Percentiles rank a stretch among this genome's conserved stretches.
phyloP scores from a whole-genome alignment of 1,139 yeast genomes.

The Taiozyma onychis region DNA sequence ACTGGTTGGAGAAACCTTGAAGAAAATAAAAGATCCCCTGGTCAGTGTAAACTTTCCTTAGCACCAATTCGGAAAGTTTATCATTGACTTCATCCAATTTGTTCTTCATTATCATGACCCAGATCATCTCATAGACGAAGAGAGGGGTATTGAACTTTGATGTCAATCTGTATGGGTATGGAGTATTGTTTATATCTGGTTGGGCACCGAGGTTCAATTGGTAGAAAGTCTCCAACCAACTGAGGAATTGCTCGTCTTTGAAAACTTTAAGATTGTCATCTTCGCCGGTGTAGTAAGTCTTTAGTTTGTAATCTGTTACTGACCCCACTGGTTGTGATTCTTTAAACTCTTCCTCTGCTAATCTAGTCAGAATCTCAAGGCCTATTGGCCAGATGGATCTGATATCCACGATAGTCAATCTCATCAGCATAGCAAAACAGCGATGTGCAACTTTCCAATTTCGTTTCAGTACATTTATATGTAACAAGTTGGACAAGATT shows the following conservation, averaged over 20 bases:
- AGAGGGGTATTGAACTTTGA: constrained; percentile 10
- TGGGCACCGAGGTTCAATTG: neutral
- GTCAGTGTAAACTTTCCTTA: constrained; percentile 12
- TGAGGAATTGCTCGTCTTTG: constrained; percentile 20
- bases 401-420: constrained; percentile 45
- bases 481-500: constrained; percentile 18
- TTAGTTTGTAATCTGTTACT: constrained; percentile 8
- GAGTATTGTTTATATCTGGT: neutral
- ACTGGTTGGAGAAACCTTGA: constrained; percentile 18
- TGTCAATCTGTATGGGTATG: constrained; percentile 10
- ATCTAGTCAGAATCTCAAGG: constrained; percentile 32
- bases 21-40: constrained; percentile 20
- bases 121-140: constrained; percentile 10
- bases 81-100: constrained; percentile 15
- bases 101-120: constrained; percentile 16
- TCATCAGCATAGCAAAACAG: constrained; percentile 42
- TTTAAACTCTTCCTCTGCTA: constrained; percentile 12
- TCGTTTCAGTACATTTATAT: constrained; percentile 33
- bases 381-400: constrained; percentile 58
- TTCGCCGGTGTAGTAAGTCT: constrained; percentile 3
- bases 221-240: constrained; percentile 16
- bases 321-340: constrained; percentile 5
- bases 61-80: constrained; percentile 13
- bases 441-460: constrained; percentile 54
- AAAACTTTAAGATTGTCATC: constrained; percentile 1